Conservation (phyloP, 305 asterid genomes). For the Plantago rigida region DNA sequence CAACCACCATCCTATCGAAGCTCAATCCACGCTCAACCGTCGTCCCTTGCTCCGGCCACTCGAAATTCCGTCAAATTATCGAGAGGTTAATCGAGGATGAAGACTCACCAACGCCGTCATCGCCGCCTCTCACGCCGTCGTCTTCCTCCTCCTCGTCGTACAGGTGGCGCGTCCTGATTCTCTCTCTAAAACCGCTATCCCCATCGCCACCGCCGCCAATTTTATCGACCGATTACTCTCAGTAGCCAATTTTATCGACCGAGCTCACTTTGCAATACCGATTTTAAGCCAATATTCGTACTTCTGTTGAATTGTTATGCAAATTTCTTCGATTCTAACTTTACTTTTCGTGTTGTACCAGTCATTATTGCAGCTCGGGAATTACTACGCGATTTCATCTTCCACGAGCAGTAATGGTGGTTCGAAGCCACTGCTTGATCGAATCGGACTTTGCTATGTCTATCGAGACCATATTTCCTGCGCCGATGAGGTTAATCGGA, state of each 20-base stretch:
- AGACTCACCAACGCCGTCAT: too few species aligned
- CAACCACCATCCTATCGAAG: too few species aligned
- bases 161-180: too few species aligned
- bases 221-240: too few species aligned
- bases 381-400: constrained; percentile 56
- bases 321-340: constrained; percentile 8
- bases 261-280: not conserved
- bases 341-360: constrained; percentile 26
- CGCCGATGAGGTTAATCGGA: constrained; percentile 48
- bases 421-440: constrained; percentile 53
- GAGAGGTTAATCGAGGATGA: too few species aligned
- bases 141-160: too few species aligned
- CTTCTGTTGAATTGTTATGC: constrained; percentile 5
- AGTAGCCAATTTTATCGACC: not conserved
- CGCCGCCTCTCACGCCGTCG: too few species aligned
- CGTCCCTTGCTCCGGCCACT: too few species aligned
- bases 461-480: constrained; percentile 43
- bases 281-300: constrained; percentile 6
- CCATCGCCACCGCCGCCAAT: too few species aligned
- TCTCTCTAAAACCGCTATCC: too few species aligned
- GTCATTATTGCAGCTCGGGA: constrained; percentile 82
- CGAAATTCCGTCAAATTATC: too few species aligned
- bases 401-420: constrained; percentile 26
- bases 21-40: too few species aligned
- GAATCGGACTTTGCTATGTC: constrained; percentile 70